phyloP scores from a whole-genome alignment of 192 early-diverging fungal species.

The Coemansia sp. region DNA sequence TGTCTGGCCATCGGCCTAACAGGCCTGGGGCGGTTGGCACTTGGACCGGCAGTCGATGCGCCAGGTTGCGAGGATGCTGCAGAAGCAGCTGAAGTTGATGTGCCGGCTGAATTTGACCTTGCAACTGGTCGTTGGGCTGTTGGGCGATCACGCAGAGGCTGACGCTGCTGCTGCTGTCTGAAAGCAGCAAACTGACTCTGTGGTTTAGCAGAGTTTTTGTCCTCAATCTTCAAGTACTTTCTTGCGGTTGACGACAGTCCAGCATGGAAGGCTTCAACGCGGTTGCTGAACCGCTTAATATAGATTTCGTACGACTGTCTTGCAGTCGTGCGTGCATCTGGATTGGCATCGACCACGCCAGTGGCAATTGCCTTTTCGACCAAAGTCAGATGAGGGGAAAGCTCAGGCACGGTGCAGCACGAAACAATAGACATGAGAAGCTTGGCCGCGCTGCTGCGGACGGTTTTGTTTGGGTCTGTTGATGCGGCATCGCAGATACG shows the following conservation, averaged over 20 bases:
- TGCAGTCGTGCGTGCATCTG: slow-evolving; percentile 42
- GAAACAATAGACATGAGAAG: slow-evolving; percentile 56
- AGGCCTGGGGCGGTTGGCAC: slow-evolving; percentile 23
- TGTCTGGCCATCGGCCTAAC: slow-evolving; percentile 33
- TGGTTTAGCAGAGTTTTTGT: slow-evolving; percentile 2
- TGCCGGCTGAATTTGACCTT: neutral
- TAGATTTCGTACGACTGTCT: slow-evolving; percentile 45
- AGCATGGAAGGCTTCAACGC: slow-evolving; percentile 36
- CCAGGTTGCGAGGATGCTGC: neutral
- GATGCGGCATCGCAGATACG: slow-evolving; percentile 55
- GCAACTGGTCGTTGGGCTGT: slow-evolving; percentile 17
- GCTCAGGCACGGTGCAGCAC: slow-evolving; percentile 50
- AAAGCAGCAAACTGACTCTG: slow-evolving; percentile 25
- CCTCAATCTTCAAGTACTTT: slow-evolving; percentile 46
- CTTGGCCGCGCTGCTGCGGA: slow-evolving; percentile 61
- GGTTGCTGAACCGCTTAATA: slow-evolving; percentile 40
- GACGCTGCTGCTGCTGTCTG: slow-evolving; percentile 22
- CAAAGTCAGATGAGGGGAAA: slow-evolving; percentile 26
- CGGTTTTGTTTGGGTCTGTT: slow-evolving; percentile 59
- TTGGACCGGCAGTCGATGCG: slow-evolving; percentile 1
- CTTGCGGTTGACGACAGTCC: slow-evolving; percentile 36
- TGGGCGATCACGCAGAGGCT: slow-evolving; percentile 36
- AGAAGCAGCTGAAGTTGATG: neutral
- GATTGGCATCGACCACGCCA: slow-evolving; percentile 46
- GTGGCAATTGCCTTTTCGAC: slow-evolving; percentile 44